These are phyloP conservation scores for Trichoderma sp. DNA, from an alignment of 2,329 filamentous ascomycete species.

Conservation along the genomic window DNA sequence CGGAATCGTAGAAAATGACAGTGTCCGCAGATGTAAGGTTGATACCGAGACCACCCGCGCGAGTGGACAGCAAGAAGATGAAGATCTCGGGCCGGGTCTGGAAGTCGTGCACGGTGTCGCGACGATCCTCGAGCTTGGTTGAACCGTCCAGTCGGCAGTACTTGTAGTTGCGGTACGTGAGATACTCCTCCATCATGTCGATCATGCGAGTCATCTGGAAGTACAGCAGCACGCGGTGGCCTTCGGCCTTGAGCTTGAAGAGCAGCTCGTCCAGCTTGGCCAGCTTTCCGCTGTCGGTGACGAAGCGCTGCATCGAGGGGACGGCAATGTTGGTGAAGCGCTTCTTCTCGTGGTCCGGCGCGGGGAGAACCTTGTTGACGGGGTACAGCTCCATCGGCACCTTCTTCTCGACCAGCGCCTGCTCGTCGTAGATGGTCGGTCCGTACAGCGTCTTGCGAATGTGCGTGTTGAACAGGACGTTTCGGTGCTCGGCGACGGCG, in stretches of 20 bases:
- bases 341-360: slow-evolving; percentile 77
- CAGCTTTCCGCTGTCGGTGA: slow-evolving; percentile 96
- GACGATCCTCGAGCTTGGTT: slow-evolving; percentile 93
- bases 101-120: slow-evolving; percentile 96
- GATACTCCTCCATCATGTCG: slow-evolving; percentile 97
- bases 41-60: slow-evolving; percentile 96
- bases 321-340: slow-evolving; percentile 90
- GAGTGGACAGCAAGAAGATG: slow-evolving; percentile 92
- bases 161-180: slow-evolving; percentile 98
- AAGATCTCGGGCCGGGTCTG: slow-evolving; percentile 94
- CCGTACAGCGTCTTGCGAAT: slow-evolving; percentile 78
- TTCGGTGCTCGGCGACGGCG: slow-evolving; percentile 66
- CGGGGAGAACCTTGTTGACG: slow-evolving; percentile 66
- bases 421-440: slow-evolving; percentile 65
- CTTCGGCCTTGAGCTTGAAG: slow-evolving; percentile 85
- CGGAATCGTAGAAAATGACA: slow-evolving; percentile 99
- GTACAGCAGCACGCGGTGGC: slow-evolving; percentile 92
- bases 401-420: slow-evolving; percentile 72
- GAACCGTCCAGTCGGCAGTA: slow-evolving; percentile 96
- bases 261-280: slow-evolving; percentile 87
- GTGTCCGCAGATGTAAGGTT: slow-evolving; percentile 96
- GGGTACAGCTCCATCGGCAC: slow-evolving; percentile 68
- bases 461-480: slow-evolving; percentile 74
- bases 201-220: slow-evolving; percentile 99
- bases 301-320: slow-evolving; percentile 95